Conservation (phyloP, 2,329 filamentous ascomycete genomes). For the Boeremia exigua region DNA sequence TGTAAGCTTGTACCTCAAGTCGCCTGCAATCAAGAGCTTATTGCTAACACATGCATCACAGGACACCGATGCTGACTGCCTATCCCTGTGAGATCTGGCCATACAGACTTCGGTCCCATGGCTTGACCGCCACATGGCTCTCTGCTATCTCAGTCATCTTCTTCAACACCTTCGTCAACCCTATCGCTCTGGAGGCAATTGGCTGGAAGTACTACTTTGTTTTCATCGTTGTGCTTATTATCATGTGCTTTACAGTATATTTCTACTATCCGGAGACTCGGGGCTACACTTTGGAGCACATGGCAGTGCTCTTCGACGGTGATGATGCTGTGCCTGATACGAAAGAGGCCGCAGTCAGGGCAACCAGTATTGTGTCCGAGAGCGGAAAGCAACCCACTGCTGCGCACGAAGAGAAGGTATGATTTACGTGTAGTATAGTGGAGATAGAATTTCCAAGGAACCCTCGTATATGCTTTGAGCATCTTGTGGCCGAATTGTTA, state of each 20-base stretch:
- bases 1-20: conserved; percentile 13
- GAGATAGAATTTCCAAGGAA: too few species aligned
- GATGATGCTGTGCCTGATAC: conserved; percentile 21
- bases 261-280: conserved; percentile 3
- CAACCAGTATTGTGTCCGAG: not conserved
- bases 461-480: too few species aligned
- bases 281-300: conserved; percentile 18
- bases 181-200: not conserved
- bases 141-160: conserved; percentile 9
- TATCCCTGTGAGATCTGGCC: conserved; percentile 45
- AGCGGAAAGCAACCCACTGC: not conserved
- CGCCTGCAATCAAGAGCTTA: not conserved
- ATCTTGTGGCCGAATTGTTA: too few species aligned
- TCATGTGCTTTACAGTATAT: not conserved
- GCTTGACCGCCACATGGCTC: conserved; percentile 46
- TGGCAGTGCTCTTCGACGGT: conserved; percentile 20
- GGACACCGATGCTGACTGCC: conserved; percentile 32
- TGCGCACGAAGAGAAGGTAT: not conserved
- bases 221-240: not conserved
- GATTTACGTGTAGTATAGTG: not conserved
- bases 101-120: conserved; percentile 30
- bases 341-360: not conserved
- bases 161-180: conserved; percentile 7
- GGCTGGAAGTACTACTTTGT: not conserved
- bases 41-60: conserved; percentile 24